Evolutionary conservation across 2,329 filamentous ascomycete species (phyloP), one percentile per base, ranked within the genome.

Genomic region (Penicillium glabrum): DNA sequence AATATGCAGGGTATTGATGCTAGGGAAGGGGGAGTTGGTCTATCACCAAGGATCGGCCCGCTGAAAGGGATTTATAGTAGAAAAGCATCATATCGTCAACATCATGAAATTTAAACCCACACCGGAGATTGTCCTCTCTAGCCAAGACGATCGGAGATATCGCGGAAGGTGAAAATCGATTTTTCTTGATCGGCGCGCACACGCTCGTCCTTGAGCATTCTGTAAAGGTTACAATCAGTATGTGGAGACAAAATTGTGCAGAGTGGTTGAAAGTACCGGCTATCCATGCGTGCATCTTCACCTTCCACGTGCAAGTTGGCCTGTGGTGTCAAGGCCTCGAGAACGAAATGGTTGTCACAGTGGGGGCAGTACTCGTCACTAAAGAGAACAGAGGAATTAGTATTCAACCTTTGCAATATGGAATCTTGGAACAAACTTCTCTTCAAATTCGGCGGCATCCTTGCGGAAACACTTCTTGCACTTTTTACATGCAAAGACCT

Each of bases 401-500:
- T 29, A 21, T 33, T 31, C 39, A 46, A 26, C 23, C 44, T 21
- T 21, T 45, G 46, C 19, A 16, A 7, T 51, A 24, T 27, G 14
- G 29, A 27, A 26, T 19, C 19, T 26, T 49, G 27, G 35, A 46
- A 46, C 63, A 46, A 65, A 82, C 81, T 80, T 89, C 67, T 99
- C 95, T 67, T 99, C 95, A 68, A 96, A 97, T 74, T 96, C 90
- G 63, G 86, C 80, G 46, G 89, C 89, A 69, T 99, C 91, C 74
- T 98, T 99, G 66, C 95, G 89, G 82, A 99, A 99, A 77, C 89
- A 93, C 79, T 99, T 99, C 67, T 89, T 93, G 86, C 95, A 99
- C 80, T 99, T 99, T 70, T 99, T 99, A 85, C 95, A 99, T 51
- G 91, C 91, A 71, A 99, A 98, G 13, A 68, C 58, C 70, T 37